Conservation (phyloP, 176 grass and related monocot genomes). For the Lolium perenne region DNA sequence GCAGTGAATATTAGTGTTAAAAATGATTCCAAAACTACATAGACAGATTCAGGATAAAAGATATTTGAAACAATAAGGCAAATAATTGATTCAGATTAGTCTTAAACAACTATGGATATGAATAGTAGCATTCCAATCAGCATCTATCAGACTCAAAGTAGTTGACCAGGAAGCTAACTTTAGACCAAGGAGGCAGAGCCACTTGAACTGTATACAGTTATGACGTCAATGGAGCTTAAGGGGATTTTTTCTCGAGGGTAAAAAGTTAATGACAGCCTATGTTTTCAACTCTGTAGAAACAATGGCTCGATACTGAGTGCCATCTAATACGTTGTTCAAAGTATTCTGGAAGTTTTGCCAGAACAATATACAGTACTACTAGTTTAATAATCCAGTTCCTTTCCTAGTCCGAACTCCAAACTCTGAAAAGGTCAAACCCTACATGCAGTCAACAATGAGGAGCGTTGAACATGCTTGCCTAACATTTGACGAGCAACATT, state of each 20-base stretch:
- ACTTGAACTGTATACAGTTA: background rate
- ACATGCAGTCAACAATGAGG: constrained; percentile 36
- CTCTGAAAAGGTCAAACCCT: constrained; percentile 29
- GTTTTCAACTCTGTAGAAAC: constrained; percentile 4
- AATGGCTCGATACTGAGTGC: background rate
- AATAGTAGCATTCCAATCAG: background rate
- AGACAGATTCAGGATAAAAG: constrained; percentile 8
- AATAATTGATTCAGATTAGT: background rate
- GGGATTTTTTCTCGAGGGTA: background rate
- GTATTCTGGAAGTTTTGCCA: background rate
- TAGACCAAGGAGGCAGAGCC: constrained; percentile 6
- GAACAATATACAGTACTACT: background rate
- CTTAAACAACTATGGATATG: background rate
- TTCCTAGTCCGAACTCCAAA: constrained; percentile 19
- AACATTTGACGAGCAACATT: constrained; percentile 48
- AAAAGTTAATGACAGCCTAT: background rate
- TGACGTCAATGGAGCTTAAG: background rate
- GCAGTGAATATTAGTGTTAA: background rate
- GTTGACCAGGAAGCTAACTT: constrained; percentile 15
- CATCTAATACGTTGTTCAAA: background rate
- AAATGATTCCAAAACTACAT: background rate
- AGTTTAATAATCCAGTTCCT: constrained; percentile 5
- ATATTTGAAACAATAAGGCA: background rate
- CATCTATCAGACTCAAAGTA: constrained; percentile 5
- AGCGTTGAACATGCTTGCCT: constrained; percentile 45